Conservation (phyloP, 2,329 filamentous ascomycete species). For the Penicillium psychrosexuale region DNA sequence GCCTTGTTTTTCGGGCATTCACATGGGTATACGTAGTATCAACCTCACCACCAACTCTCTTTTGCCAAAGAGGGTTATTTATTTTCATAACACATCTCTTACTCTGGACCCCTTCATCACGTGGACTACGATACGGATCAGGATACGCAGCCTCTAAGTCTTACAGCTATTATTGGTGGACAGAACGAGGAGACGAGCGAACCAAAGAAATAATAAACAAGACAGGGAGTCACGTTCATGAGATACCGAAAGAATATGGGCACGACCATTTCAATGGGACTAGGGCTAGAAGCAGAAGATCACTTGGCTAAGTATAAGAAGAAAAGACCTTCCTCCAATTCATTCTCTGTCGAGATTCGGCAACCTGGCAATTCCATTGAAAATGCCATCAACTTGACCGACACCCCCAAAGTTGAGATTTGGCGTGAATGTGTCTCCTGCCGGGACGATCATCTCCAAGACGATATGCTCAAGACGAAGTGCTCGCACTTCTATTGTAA, state of each 20-base stretch:
- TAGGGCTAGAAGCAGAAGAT: neutral
- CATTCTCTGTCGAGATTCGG: neutral
- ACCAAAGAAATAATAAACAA: neutral
- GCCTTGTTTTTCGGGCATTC: neutral
- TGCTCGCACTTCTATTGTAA: conserved; percentile 6
- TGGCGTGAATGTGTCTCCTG: conserved; percentile 1
- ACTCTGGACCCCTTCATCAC: neutral
- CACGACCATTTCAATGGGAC: neutral
- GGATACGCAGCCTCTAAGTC: too few species aligned
- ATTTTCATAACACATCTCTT: neutral
- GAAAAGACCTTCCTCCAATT: neutral
- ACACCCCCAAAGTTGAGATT: neutral
- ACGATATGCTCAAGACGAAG: neutral
- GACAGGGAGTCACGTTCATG: neutral
- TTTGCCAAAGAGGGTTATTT: too few species aligned
- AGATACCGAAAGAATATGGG: neutral
- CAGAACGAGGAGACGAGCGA: neutral
- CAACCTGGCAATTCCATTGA: neutral
- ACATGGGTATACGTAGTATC: neutral
- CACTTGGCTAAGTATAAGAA: neutral
- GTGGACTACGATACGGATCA: neutral
- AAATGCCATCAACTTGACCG: neutral
- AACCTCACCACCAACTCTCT: neutral
- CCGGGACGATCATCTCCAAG: neutral
- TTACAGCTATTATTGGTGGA: neutral